These are phyloP conservation scores for Erodium trifolium DNA, from an alignment of 441 rosid species.

Conservation along the genomic window DNA sequence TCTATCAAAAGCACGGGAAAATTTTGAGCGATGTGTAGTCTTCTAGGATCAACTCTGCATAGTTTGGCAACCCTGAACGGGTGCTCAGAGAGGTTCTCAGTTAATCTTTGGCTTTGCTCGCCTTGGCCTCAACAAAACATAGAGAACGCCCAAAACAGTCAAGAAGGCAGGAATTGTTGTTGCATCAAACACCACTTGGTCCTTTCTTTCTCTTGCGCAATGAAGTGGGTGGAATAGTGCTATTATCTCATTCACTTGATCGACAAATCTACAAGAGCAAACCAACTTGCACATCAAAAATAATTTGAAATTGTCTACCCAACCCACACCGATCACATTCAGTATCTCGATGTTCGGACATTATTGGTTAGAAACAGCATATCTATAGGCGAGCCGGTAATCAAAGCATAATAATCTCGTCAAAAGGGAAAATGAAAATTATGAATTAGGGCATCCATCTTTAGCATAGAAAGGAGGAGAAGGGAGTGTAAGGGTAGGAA, in stretches of 20 bases:
- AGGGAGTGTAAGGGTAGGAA: neutral
- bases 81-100: slow-evolving; percentile 26
- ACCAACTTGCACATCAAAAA: neutral
- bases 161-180: slow-evolving; percentile 80
- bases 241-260: slow-evolving; percentile 71
- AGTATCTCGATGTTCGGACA: neutral
- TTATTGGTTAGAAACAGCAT: neutral
- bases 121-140: slow-evolving; percentile 62
- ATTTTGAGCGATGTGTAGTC: neutral
- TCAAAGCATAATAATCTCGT: neutral
- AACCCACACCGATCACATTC: neutral
- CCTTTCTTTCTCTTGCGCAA: slow-evolving; percentile 72
- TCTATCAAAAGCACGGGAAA: too few relatives aligned
- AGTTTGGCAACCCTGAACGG: too few relatives aligned
- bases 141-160: slow-evolving; percentile 49
- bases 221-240: slow-evolving; percentile 78
- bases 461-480: neutral
- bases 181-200: slow-evolving; percentile 57
- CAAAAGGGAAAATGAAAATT: neutral
- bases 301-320: neutral
- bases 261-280: slow-evolving; percentile 49
- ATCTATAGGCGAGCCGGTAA: neutral
- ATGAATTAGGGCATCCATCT: neutral
- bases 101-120: slow-evolving; percentile 90
- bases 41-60: slow-evolving; percentile 1